Evolutionary conservation across 2,329 filamentous ascomycete genomes (phyloP).

Genomic region (Colletotrichum liriopes): DNA sequence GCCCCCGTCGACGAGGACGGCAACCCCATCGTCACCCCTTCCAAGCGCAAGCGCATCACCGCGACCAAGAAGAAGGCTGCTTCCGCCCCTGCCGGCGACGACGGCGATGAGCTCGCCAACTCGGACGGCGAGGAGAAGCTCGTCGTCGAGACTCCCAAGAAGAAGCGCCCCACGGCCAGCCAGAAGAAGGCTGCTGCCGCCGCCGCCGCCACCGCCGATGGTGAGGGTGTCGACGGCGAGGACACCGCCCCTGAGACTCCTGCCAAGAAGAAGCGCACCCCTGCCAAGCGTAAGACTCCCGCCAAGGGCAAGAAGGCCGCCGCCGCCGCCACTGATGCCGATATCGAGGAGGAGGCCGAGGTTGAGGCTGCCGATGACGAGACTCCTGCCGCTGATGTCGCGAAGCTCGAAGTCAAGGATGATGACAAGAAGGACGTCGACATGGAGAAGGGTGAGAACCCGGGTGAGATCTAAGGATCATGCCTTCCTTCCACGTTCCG

Average conservation of each 20-base stretch:
- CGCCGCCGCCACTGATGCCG: background rate
- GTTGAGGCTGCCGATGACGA: slow-evolving; percentile 17
- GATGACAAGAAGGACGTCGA: slow-evolving; percentile 14
- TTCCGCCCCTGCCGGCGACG: background rate
- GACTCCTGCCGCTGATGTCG: slow-evolving; percentile 30
- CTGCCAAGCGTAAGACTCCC: slow-evolving; percentile 23
- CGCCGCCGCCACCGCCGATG: background rate
- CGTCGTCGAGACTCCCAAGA: slow-evolving; percentile 36
- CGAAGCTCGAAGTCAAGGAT: slow-evolving; percentile 29
- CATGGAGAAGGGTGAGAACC: slow-evolving; percentile 27
- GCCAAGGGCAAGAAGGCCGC: slow-evolving; percentile 29
- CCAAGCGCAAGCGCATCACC: slow-evolving; percentile 34
- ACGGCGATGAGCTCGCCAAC: slow-evolving; percentile 3
- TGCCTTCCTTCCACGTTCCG: background rate
- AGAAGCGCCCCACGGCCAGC: slow-evolving; percentile 6
- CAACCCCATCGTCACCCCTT: slow-evolving; percentile 26
- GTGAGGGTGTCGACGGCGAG: slow-evolving; percentile 20
- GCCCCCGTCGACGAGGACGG: slow-evolving; percentile 21
- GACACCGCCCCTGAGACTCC: slow-evolving; percentile 21
- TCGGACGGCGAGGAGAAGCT: slow-evolving; percentile 34
- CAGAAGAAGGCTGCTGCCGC: slow-evolving; percentile 28
- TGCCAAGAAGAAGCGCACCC: slow-evolving; percentile 37
- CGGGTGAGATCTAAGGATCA: slow-evolving; percentile 13
- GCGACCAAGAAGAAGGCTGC: slow-evolving; percentile 29
- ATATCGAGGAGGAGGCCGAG: slow-evolving; percentile 24